Base-by-base conservation (phyloP, 495 filamentous ascomycete species). In the Penicillium alfredii region DNA sequence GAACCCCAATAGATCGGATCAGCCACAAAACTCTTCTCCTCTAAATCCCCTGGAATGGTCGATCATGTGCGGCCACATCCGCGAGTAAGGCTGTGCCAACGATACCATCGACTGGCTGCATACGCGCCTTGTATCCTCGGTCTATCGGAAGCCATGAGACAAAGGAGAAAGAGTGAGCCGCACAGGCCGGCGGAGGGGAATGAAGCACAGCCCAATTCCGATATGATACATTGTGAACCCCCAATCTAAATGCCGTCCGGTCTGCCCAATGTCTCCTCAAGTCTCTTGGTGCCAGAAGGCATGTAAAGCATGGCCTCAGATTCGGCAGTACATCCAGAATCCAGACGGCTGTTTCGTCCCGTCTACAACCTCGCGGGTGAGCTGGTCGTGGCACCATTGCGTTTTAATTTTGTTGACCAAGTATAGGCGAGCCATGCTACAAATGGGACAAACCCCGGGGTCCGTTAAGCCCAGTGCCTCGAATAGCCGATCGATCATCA, bases 401-500 rank as follows among this genome's bases (percentile, higher is more conserved):
- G 5, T 4, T 15, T 29, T 6, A 8, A 2, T 6, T 1, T 30
- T 8, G 11, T 26, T 34, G 19, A 40, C 11, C 3, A 35, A 3
- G 11, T 19, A 4, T 12, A 45, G 37, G 35, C 5, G 23, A 35
- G 11, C n/a, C 16, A 16, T 16, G 36, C 14, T 34, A 28, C 13
- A 14, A 39, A 29, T 45, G 42, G 35, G 41, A 44, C 28, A 8
- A 10, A n/a, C 29, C 28, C 11, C 33, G 34, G 10, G 29, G 34
- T 8, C 5, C 7, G 3, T 27, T 17, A 8, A 33, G 27, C 6
- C 4, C 15, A 10, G 11, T 22, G 3, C 9, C 3, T 2, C 8
- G 15, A 10, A n/a, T 3, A 21, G 11, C 24, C 11, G 16, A 19
- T 29, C n/a, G 12, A 18, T 16, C 18, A 35, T 35, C 21, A 4